Percentiles rank a stretch among this genome's conserved stretches.
phyloP scores from a whole-genome alignment of 257 asterid species.

The Solanum stenotomum region DNA sequence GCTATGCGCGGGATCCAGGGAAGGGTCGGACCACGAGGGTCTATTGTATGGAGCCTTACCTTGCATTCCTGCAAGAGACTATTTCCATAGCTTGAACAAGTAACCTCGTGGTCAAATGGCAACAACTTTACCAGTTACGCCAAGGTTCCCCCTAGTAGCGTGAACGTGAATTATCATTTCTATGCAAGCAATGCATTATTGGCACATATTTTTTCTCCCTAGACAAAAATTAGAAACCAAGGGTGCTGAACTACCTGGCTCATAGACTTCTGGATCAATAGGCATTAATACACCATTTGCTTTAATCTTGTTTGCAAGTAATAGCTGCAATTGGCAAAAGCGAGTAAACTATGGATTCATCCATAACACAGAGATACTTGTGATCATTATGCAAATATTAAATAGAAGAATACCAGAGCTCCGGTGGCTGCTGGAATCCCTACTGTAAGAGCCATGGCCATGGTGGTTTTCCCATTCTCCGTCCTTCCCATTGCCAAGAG shows the following conservation, averaged over 20 bases:
- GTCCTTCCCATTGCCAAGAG: constrained; percentile 68
- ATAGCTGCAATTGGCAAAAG: constrained; percentile 34
- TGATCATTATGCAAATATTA: neutral
- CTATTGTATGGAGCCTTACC: neutral
- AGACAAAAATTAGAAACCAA: neutral
- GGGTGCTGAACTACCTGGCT: constrained; percentile 46
- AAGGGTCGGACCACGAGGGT: neutral
- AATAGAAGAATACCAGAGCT: constrained; percentile 52
- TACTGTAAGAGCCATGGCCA: constrained; percentile 89
- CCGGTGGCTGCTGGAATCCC: constrained; percentile 96
- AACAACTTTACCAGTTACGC: neutral
- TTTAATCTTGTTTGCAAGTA: constrained; percentile 50
- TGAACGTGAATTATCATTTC: neutral
- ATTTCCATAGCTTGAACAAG: neutral
- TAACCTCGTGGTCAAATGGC: neutral
- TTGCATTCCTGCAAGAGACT: neutral
- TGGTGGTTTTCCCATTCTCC: constrained; percentile 34
- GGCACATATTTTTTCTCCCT: neutral
- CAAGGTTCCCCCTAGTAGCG: neutral
- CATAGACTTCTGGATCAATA: constrained; percentile 58
- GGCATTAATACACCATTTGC: constrained; percentile 74
- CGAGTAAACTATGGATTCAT: neutral
- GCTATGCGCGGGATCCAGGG: neutral
- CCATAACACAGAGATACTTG: neutral
- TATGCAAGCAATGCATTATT: neutral